Evolutionary conservation across 192 early-diverging fungal genomes (phyloP).

Genomic region (Diversispora epigaea): DNA sequence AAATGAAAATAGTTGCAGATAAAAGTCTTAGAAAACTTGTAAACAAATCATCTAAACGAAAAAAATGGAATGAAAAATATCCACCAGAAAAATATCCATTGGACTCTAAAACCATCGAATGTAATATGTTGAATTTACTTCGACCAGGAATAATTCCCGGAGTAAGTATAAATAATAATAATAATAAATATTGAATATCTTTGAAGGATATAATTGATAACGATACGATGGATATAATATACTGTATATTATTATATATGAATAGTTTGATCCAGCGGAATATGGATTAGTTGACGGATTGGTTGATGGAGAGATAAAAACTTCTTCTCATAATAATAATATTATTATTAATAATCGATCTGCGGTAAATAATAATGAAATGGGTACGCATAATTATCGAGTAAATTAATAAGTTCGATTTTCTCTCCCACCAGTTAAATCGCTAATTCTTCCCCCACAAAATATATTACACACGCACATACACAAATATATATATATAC

Average conservation of each 20-base stretch:
- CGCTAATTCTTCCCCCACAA: background rate
- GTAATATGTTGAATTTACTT: conserved; percentile 15
- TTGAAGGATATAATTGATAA: background rate
- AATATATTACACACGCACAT: too few species aligned
- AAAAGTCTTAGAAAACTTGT: conserved; percentile 10
- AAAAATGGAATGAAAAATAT: conserved; percentile 14
- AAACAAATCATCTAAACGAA: background rate
- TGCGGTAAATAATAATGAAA: background rate
- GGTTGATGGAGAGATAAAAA: background rate
- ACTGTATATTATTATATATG: background rate
- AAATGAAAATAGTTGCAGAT: conserved; percentile 12
- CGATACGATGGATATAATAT: background rate
- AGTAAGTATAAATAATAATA: background rate
- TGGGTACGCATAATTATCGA: background rate
- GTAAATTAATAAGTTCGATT: background rate
- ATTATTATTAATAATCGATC: background rate
- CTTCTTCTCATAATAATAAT: background rate
- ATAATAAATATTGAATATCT: background rate
- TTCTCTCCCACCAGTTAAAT: background rate
- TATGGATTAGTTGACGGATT: conserved; percentile 3
- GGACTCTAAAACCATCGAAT: conserved; percentile 1
- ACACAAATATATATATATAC: too few species aligned
- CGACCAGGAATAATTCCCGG: conserved; percentile 1
- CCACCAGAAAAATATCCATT: conserved; percentile 5
- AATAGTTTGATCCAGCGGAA: conserved; percentile 16